Evolutionary conservation across 805 yeast genomes (phyloP), one percentile per base, ranked within the genome.

Genomic region (Myxozyma monticola): DNA sequence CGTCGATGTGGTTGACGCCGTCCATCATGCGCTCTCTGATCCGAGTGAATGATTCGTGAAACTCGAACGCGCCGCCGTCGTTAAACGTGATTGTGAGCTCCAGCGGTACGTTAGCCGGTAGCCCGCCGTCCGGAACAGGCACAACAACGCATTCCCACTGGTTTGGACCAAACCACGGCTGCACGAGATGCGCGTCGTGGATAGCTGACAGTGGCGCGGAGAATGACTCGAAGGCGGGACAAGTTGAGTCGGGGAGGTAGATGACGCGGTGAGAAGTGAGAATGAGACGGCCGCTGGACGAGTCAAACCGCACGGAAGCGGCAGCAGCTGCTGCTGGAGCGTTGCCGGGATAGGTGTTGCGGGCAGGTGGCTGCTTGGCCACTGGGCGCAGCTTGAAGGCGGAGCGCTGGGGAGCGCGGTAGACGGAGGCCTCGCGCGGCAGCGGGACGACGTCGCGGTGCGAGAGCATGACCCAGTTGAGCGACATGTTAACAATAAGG

Each of bases 151-250:
- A 44, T 10, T 34, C 35, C 61, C 62, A 61, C 36, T 44, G 40
- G 29, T 61, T 56, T 6, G 64, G 63, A 6, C 64, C 64, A 34
- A 61, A 58, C 57, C 62, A 57, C 5, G 64, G 65, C 50, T 60
- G 64, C 8, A 50, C 39, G 15, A 61, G 49, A 34, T 54, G 60
- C 28, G 62, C 49, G 37, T 60, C 63, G 37, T 33, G 49, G 12
- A 60, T 25, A 22, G 45, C 36, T 14, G 33, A 10, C 10, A 60
- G 48, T 10, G 64, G 65, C 10, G 44, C 57, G 4, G 59, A 44
- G 33, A 60, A 53, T 18, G 64, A 60, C 30, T 29, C 36, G 41
- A 60, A 56, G 10, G 29, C 41, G 24, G 42, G 15, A 15, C 35
- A 24, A 12, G 57, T 25, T 14, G 57, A 26, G 25, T 50, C 52